A percentile compares a stretch with the other conserved stretches of the same genome.
Conservation (phyloP, 805 yeast species). For the Zygosaccharomyces bailii region DNA sequence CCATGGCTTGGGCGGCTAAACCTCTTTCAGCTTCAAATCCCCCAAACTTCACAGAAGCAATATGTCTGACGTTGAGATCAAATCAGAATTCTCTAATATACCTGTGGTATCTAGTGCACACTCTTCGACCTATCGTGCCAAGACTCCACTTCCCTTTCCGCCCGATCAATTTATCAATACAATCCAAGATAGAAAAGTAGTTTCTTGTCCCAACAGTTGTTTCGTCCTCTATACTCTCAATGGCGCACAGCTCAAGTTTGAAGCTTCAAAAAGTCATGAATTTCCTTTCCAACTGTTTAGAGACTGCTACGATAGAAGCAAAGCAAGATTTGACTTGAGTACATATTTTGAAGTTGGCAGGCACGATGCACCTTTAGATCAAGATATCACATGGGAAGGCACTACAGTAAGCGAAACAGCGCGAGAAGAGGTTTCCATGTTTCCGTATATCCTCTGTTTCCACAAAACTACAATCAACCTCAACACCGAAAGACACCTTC, state of each 20-base stretch:
- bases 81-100: background rate
- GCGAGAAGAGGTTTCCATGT: constrained; percentile 11
- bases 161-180: constrained; percentile 14
- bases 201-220: constrained; percentile 13
- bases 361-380: constrained; percentile 5
- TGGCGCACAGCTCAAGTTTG: constrained; percentile 6
- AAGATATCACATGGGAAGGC: constrained; percentile 13
- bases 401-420: constrained; percentile 7
- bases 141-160: constrained; percentile 12
- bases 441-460: constrained; percentile 14
- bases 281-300: constrained; percentile 14
- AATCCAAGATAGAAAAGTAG: constrained; percentile 10
- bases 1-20: constrained; percentile 4
- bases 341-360: constrained; percentile 8
- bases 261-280: background rate
- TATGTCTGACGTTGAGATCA: constrained; percentile 2
- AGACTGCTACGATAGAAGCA: constrained; percentile 14
- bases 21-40: background rate
- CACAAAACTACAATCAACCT: constrained; percentile 7
- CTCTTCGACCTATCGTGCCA: background rate
- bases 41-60: background rate
- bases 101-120: background rate
- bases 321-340: constrained; percentile 6
- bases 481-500: constrained; percentile 9
- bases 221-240: constrained; percentile 17